Evolutionary conservation across 768 basidiomycete genomes (phyloP), one percentile per base, ranked within the genome.

Genomic region (Cyclocybe aegerita): DNA sequence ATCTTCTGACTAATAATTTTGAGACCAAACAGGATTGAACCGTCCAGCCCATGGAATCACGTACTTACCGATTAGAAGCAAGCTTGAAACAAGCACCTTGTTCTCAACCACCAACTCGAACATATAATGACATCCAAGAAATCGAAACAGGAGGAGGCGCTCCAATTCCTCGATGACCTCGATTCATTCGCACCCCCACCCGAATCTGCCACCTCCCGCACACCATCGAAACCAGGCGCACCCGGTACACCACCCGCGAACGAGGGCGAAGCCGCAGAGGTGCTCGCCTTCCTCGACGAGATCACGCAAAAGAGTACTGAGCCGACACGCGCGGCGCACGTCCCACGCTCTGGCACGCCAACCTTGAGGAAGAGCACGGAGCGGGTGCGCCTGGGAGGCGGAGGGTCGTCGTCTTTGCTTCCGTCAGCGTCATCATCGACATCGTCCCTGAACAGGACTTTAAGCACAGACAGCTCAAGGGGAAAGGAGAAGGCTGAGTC

Each of bases 131-230:
- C 73, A 38, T 67, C 76, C 46, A 80, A 77, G 65, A 90, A 88
- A 70, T 85, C 87, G 29, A 91, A 90, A 64, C 83, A 89, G 53
- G 79, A 89, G 62, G 95, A 98, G 67, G 96, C 92, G 15, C 84
- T 94, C 15, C 88, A 86, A 62, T 86, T 98, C 70, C 86, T 98
- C 39, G 93, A 97, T 63, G 93, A 96, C 64, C 88, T 98, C 43
- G 95, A 98, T 65, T 88, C 85, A 30, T 80, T 96, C 43, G 74
- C 83, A 14, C 78, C 62, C 44, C 55, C 60, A 35, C 9, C 56
- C 3, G 55, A 52, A 14, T 33, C 49, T 31, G 48, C 35, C 47
- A 46, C 43, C 30, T 33, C 43, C 43, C 39, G 9, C 43, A 41
- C 50, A 35, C 43, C 33, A 34, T 14, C 36, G 32, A 53, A 59